Conservation (phyloP, 345 rosid species). For the Gossypium australe region DNA sequence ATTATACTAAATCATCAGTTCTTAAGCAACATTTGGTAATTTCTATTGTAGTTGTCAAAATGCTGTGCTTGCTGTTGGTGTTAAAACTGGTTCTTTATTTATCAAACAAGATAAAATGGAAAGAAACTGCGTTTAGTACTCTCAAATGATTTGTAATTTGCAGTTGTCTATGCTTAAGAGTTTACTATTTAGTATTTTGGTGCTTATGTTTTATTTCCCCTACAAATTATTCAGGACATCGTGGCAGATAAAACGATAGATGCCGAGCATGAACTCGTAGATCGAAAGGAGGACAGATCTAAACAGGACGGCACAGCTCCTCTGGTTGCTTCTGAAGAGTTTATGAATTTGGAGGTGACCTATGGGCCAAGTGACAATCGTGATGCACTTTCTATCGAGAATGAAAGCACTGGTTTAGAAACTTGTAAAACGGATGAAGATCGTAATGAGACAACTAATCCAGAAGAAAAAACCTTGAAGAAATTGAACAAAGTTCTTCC, state of each 20-base stretch:
- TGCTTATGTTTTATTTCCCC: not conserved
- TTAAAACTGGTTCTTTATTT: no score
- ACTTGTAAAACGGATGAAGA: slow-evolving; percentile 44
- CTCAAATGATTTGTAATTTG: not conserved
- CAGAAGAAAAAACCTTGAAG: slow-evolving; percentile 61
- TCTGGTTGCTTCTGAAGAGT: slow-evolving; percentile 23
- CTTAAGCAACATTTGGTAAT: not conserved
- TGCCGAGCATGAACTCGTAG: slow-evolving; percentile 24
- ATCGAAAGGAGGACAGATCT: slow-evolving; percentile 2
- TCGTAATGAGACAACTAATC: slow-evolving; percentile 35
- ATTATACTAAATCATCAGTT: not conserved
- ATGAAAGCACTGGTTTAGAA: slow-evolving; percentile 24
- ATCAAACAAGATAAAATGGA: no score
- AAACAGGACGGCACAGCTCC: slow-evolving; percentile 23
- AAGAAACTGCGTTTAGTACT: not conserved
- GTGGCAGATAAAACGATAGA: slow-evolving; percentile 30
- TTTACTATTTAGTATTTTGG: not conserved
- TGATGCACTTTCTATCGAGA: slow-evolving; percentile 28
- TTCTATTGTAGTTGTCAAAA: not conserved
- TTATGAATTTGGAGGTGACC: slow-evolving; percentile 20
- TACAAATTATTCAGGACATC: slow-evolving; percentile 29
- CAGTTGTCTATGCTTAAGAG: not conserved
- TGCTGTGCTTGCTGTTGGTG: not conserved
- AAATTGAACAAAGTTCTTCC: slow-evolving; percentile 83
- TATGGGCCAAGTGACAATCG: slow-evolving; percentile 32